These are phyloP conservation scores for Cordyceps farinosa DNA, from an alignment of 2,329 filamentous ascomycete species.

Conservation along the genomic window DNA sequence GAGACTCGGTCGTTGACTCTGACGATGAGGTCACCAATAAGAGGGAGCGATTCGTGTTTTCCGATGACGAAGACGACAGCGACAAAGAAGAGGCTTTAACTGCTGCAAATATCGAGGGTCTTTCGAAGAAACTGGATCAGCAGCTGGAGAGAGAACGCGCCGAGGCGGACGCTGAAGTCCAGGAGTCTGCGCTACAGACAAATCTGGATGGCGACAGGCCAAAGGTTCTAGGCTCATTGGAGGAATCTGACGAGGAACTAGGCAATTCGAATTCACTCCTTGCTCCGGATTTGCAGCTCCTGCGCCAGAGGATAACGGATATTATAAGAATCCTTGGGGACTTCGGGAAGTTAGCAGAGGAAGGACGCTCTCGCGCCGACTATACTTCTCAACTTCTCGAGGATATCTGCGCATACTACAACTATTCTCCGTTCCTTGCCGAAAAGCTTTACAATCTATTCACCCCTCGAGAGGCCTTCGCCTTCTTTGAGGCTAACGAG, in stretches of 20 bases:
- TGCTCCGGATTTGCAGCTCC: conserved; percentile 83
- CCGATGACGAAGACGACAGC: conserved; percentile 87
- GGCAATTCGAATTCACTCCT: conserved; percentile 60
- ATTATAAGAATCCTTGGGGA: conserved; percentile 88
- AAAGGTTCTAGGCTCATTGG: conserved; percentile 60
- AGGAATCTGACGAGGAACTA: conserved; percentile 58
- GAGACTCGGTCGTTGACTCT: conserved; percentile 65
- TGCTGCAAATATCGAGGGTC: conserved; percentile 90
- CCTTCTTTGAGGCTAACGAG: conserved; percentile 99
- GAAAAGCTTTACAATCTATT: conserved; percentile 95
- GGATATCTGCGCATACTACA: conserved; percentile 95
- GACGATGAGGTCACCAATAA: conserved; percentile 56
- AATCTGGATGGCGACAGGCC: conserved; percentile 81
- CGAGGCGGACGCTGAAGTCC: conserved; percentile 79
- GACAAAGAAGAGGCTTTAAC: conserved; percentile 88
- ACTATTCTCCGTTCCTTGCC: conserved; percentile 90
- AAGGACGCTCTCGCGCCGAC: conserved; percentile 77
- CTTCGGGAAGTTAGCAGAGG: conserved; percentile 76
- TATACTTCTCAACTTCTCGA: conserved; percentile 83
- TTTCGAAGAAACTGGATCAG: conserved; percentile 80
- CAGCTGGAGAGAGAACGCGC: conserved; percentile 74
- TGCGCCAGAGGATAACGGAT: conserved; percentile 86
- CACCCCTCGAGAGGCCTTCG: conserved; percentile 87
- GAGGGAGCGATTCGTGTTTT: conserved; percentile 72
- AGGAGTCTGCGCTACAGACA: conserved; percentile 82